phyloP scores from a whole-genome alignment of 441 rosid genomes.

The Erysimum cheiri region DNA sequence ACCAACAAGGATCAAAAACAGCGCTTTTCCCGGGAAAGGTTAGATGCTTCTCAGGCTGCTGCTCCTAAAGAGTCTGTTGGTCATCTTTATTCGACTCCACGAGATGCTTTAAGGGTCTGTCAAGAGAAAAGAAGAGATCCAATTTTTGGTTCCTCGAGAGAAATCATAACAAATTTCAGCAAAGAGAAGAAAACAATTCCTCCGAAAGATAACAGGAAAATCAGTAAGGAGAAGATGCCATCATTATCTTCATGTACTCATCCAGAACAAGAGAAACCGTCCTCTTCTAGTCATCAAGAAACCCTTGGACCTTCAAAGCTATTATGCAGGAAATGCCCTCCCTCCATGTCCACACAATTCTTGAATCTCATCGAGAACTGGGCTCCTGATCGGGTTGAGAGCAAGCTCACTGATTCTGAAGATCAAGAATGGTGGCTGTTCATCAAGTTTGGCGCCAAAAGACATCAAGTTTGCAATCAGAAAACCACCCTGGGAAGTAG shows the following conservation, averaged over 20 bases:
- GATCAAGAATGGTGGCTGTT: slow-evolving; percentile 49
- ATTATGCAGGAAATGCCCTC: slow-evolving; percentile 43
- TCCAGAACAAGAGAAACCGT: neutral
- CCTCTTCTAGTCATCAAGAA: slow-evolving; percentile 34
- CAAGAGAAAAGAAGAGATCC: slow-evolving; percentile 19
- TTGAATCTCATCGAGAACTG: slow-evolving; percentile 58
- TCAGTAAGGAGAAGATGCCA: neutral
- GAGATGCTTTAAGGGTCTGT: slow-evolving; percentile 14
- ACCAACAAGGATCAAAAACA: slow-evolving; percentile 49
- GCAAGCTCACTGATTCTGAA: slow-evolving; percentile 34
- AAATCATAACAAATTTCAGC: slow-evolving; percentile 16
- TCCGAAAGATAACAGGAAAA: neutral
- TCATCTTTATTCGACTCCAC: slow-evolving; percentile 33
- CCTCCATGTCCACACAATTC: slow-evolving; percentile 39
- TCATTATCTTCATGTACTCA: neutral
- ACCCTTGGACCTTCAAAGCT: slow-evolving; percentile 15
- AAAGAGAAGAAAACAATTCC: slow-evolving; percentile 23
- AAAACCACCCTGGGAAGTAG: slow-evolving; percentile 14
- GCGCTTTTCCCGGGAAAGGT: slow-evolving; percentile 30
- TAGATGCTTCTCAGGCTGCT: slow-evolving; percentile 40
- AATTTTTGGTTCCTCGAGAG: slow-evolving; percentile 6
- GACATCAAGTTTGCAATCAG: slow-evolving; percentile 27
- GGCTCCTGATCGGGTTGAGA: slow-evolving; percentile 47
- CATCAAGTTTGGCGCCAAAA: slow-evolving; percentile 17
- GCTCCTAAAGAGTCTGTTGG: slow-evolving; percentile 38